These are phyloP conservation scores for Globisporangium barbulae DNA, from an alignment of 352 stramenopile species.

Conservation along the genomic window DNA sequence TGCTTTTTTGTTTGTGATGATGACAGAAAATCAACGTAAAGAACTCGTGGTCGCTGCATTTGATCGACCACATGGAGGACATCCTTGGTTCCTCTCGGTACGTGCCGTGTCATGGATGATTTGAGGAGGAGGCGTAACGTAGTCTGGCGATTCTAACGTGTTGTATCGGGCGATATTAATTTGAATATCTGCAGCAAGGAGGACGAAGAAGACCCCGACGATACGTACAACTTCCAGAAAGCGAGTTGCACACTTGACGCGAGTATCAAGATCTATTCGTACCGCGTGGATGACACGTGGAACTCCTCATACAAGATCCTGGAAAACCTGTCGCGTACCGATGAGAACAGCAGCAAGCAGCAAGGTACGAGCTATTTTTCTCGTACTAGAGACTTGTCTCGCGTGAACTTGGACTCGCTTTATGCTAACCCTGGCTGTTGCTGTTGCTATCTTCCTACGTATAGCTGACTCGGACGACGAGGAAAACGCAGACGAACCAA, in stretches of 20 bases:
- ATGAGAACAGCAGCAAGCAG: slow-evolving; percentile 35
- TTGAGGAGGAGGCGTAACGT: not conserved
- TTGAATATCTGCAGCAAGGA: slow-evolving; percentile 11
- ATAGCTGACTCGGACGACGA: slow-evolving; percentile 24
- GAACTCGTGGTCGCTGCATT: slow-evolving; percentile 95
- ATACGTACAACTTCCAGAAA: slow-evolving; percentile 96
- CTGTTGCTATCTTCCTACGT: not conserved
- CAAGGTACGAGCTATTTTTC: slow-evolving; percentile 22
- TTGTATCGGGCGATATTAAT: not conserved
- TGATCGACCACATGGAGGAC: slow-evolving; percentile 98
- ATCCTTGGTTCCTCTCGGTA: slow-evolving; percentile 80
- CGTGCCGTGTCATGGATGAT: slow-evolving; percentile 3
- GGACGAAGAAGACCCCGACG: slow-evolving; percentile 35
- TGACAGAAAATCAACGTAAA: slow-evolving; percentile 96
- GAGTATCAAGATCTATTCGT: slow-evolving; percentile 99
- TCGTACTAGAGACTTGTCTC: not conserved
- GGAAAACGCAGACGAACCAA: slow-evolving; percentile 29
- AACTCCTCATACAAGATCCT: slow-evolving; percentile 97
- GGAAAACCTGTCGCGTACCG: slow-evolving; percentile 94
- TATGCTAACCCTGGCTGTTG: not conserved
- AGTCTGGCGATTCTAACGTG: slow-evolving; percentile 2
- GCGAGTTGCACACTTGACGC: slow-evolving; percentile 98
- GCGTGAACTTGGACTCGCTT: not conserved
- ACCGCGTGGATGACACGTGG: slow-evolving; percentile 98
- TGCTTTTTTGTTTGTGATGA: not conserved